A percentile compares a stretch with the other conserved stretches of the same genome.
phyloP scores from a whole-genome alignment of 352 stramenopile genomes.

The Globisporangium iwayamae region DNA sequence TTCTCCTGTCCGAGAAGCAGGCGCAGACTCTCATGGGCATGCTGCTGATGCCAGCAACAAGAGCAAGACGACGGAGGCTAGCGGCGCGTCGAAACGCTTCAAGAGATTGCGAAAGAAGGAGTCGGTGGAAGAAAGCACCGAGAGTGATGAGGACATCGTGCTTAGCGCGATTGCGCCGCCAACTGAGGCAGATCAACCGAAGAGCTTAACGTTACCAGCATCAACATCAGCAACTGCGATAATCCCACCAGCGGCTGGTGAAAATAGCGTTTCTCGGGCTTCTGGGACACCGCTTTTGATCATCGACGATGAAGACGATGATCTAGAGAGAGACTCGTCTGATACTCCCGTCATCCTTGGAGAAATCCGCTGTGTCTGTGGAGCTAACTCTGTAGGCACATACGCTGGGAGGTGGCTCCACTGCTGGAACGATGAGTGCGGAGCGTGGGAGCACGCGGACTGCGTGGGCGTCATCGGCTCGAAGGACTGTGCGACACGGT shows the following conservation, averaged over 20 bases:
- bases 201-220: neutral
- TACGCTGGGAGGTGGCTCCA: constrained; percentile 70
- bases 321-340: constrained; percentile 18
- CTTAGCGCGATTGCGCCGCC: neutral
- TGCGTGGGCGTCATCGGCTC: constrained; percentile 52
- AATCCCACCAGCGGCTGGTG: neutral
- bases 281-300: neutral
- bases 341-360: constrained; percentile 21
- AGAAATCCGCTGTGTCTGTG: constrained; percentile 59
- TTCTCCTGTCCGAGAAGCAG: neutral
- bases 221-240: neutral
- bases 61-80: neutral
- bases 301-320: constrained; percentile 41
- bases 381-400: constrained; percentile 32
- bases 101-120: constrained; percentile 11
- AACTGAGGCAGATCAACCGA: neutral
- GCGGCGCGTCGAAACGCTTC: constrained; percentile 6
- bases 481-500: constrained; percentile 23
- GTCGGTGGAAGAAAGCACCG: constrained; percentile 4
- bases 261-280: neutral
- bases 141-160: constrained; percentile 10
- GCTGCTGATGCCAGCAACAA: neutral
- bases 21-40: neutral
- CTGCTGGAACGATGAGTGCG: constrained; percentile 61
- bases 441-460: constrained; percentile 66